Evolutionary conservation across 345 rosid species (phyloP).

Genomic region (Arabis alpina): DNA sequence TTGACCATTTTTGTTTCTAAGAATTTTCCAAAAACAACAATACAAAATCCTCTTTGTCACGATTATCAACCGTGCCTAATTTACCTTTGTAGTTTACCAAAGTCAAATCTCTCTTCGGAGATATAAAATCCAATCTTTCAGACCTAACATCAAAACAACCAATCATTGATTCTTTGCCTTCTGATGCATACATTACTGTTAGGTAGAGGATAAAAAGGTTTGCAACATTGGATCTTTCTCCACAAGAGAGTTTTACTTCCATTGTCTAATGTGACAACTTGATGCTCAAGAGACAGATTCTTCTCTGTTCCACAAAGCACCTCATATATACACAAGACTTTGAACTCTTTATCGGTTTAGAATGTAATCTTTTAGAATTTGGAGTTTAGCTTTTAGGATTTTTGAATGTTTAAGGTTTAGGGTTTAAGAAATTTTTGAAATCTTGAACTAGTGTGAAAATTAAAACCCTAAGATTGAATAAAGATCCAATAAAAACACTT

Average conservation of each 20-base stretch:
- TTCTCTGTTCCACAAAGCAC: not conserved
- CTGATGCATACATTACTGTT: not conserved
- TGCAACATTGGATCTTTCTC: slow-evolving; percentile 3
- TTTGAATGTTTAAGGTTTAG: too few species aligned
- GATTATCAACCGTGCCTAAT: not conserved
- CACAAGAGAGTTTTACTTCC: not conserved
- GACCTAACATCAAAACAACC: not conserved
- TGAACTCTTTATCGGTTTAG: not conserved
- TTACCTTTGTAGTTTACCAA: not conserved
- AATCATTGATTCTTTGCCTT: not conserved
- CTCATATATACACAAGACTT: not conserved
- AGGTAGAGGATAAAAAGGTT: not conserved
- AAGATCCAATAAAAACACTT: too few species aligned
- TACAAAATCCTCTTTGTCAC: too few species aligned
- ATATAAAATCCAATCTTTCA: too few species aligned
- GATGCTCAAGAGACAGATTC: not conserved
- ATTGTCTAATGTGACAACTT: not conserved
- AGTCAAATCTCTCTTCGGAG: not conserved
- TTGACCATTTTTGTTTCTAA: too few species aligned
- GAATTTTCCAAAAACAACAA: too few species aligned
- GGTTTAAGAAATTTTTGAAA: too few species aligned
- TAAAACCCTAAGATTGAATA: too few species aligned
- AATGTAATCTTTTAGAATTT: too few species aligned
- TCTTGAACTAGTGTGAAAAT: too few species aligned
- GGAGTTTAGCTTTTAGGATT: too few species aligned